Percentiles rank a stretch among this genome's conserved stretches.
phyloP scores from a whole-genome alignment of 257 asterid genomes.

The Handroanthus guayacan region DNA sequence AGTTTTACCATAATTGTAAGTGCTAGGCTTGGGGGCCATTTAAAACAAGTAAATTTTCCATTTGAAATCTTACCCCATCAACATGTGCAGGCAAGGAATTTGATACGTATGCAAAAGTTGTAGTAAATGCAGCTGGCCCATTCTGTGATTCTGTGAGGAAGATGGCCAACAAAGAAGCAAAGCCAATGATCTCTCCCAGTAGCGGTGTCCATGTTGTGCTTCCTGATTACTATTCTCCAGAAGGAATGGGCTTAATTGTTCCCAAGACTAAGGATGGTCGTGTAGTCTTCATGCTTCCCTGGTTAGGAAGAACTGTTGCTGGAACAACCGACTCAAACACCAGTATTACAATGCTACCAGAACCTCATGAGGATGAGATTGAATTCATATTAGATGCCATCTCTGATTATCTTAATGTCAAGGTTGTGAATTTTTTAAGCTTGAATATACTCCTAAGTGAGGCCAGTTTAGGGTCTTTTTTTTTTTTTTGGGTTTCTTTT shows the following conservation, averaged over 20 bases:
- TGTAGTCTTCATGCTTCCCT: slow-evolving; percentile 97
- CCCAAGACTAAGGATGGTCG: slow-evolving; percentile 99
- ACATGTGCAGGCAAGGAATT: slow-evolving; percentile 84
- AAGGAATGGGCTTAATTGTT: slow-evolving; percentile 99
- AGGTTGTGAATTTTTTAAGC: slow-evolving; percentile 58
- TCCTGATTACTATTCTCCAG: slow-evolving; percentile 99
- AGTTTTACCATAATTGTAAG: slow-evolving; percentile 18
- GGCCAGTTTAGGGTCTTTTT: background rate
- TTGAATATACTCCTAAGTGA: background rate
- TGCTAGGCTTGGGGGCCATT: slow-evolving; percentile 5
- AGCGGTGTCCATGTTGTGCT: slow-evolving; percentile 97
- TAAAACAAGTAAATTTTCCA: slow-evolving; percentile 7
- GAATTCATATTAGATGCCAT: slow-evolving; percentile 94
- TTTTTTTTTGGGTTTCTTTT: slow-evolving; percentile 11
- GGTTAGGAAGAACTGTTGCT: slow-evolving; percentile 98
- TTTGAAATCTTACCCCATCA: slow-evolving; percentile 44
- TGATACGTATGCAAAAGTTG: slow-evolving; percentile 91
- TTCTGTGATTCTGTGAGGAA: slow-evolving; percentile 94
- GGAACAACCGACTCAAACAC: slow-evolving; percentile 98
- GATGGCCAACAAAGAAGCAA: slow-evolving; percentile 82
- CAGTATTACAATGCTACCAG: slow-evolving; percentile 89
- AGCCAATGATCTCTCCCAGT: slow-evolving; percentile 89
- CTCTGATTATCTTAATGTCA: slow-evolving; percentile 90
- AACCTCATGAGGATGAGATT: slow-evolving; percentile 97
- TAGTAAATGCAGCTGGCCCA: slow-evolving; percentile 95